Evolutionary conservation across 768 basidiomycete genomes (phyloP).

Genomic region (Boletus subparvulus): DNA sequence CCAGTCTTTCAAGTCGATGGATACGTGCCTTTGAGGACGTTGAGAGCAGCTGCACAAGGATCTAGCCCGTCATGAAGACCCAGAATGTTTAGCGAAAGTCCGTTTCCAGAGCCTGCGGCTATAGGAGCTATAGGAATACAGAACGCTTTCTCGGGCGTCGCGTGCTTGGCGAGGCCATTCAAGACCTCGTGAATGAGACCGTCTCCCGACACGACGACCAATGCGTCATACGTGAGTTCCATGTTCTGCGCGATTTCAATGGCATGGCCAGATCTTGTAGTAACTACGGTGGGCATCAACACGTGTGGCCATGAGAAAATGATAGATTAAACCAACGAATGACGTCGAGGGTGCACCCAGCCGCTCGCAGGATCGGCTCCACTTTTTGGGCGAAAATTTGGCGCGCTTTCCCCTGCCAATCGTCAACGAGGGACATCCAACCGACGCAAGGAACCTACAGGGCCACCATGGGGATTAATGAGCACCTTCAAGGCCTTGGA

Average conservation of each 20-base stretch:
- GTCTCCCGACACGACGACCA: conserved; percentile 80
- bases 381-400: conserved; percentile 55
- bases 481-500: conserved; percentile 61
- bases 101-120: conserved; percentile 84
- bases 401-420: conserved; percentile 57
- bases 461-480: conserved; percentile 81
- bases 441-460: conserved; percentile 42
- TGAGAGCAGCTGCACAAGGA: conserved; percentile 68
- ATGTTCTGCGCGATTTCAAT: conserved; percentile 59
- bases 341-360: conserved; percentile 61
- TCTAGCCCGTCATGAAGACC: conserved; percentile 71
- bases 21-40: conserved; percentile 67
- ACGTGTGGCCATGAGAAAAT: background rate
- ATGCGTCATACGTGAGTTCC: conserved; percentile 62
- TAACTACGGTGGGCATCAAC: conserved; percentile 44
- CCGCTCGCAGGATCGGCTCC: conserved; percentile 70
- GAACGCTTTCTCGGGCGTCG: conserved; percentile 59
- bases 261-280: conserved; percentile 63
- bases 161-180: conserved; percentile 76
- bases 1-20: background rate
- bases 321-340: conserved; percentile 47
- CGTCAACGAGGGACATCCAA: background rate
- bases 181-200: conserved; percentile 81
- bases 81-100: conserved; percentile 67
- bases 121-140: conserved; percentile 71